Percentiles rank a stretch among this genome's conserved stretches.
Conservation (phyloP, 2,329 filamentous ascomycete species). For the Pseudocercospora crystallina region DNA sequence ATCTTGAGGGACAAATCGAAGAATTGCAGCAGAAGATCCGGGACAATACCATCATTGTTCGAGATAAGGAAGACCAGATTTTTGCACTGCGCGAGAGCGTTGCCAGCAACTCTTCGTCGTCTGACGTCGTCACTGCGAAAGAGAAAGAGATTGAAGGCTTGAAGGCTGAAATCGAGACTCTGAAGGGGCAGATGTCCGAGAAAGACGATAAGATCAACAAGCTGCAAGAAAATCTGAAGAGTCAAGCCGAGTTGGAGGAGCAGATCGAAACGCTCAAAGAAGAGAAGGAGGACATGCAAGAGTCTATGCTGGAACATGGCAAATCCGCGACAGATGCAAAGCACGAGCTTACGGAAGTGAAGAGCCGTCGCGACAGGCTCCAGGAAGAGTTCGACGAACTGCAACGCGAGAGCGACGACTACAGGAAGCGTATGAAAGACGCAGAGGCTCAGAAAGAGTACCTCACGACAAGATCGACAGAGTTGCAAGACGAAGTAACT, state of each 20-base stretch:
- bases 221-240: slow-evolving; percentile 25
- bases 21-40: slow-evolving; percentile 73
- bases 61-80: slow-evolving; percentile 85
- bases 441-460: slow-evolving; percentile 27
- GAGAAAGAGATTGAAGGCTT: slow-evolving; percentile 69
- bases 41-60: slow-evolving; percentile 66
- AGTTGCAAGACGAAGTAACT: slow-evolving; percentile 65
- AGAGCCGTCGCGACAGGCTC: slow-evolving; percentile 25
- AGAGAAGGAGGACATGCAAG: slow-evolving; percentile 27
- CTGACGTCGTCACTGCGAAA: slow-evolving; percentile 2
- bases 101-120: slow-evolving; percentile 58
- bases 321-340: slow-evolving; percentile 32
- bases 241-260: slow-evolving; percentile 27
- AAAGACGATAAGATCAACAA: slow-evolving; percentile 27
- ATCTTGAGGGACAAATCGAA: slow-evolving; percentile 31
- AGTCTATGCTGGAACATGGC: slow-evolving; percentile 29
- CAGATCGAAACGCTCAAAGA: slow-evolving; percentile 27
- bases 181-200: slow-evolving; percentile 68
- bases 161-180: slow-evolving; percentile 82
- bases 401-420: slow-evolving; percentile 22
- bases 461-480: slow-evolving; percentile 24
- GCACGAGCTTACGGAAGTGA: slow-evolving; percentile 31
- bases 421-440: slow-evolving; percentile 28
- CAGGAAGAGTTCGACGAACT: slow-evolving; percentile 29
- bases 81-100: slow-evolving; percentile 80